Evolutionary conservation across 306 rosid species (phyloP).

Genomic region (Acacia confusa): DNA sequence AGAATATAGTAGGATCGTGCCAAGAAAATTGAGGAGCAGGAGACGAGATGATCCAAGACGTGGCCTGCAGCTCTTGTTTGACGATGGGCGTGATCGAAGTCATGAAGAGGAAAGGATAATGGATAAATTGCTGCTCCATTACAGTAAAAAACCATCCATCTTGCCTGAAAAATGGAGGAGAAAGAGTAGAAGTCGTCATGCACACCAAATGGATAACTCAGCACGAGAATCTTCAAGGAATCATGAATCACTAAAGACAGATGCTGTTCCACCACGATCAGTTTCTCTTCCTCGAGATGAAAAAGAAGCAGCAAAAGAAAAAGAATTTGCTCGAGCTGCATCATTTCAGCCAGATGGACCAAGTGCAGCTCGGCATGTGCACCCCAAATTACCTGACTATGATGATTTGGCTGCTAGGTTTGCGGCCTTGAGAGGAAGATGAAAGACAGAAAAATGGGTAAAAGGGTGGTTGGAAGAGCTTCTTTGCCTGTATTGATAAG

Average conservation of each 20-base stretch:
- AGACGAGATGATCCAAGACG: slow-evolving; percentile 70
- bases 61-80: slow-evolving; percentile 68
- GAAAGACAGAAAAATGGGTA: slow-evolving; percentile 16
- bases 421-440: slow-evolving; percentile 78
- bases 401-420: slow-evolving; percentile 85
- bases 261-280: slow-evolving; percentile 55
- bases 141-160: slow-evolving; percentile 71
- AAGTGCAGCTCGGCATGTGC: slow-evolving; percentile 68
- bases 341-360: slow-evolving; percentile 73
- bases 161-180: slow-evolving; percentile 58
- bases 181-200: slow-evolving; percentile 52
- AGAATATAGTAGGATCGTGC: slow-evolving; percentile 44
- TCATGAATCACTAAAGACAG: slow-evolving; percentile 40
- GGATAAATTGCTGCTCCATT: slow-evolving; percentile 78
- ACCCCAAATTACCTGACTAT: slow-evolving; percentile 89
- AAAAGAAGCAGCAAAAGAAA: slow-evolving; percentile 41
- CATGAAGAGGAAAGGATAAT: slow-evolving; percentile 82
- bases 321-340: slow-evolving; percentile 72
- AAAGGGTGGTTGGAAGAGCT: neutral
- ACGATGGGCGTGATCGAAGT: slow-evolving; percentile 56
- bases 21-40: slow-evolving; percentile 64
- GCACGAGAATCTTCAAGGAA: slow-evolving; percentile 37
- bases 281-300: slow-evolving; percentile 79
- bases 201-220: slow-evolving; percentile 35
- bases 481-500: slow-evolving; percentile 16